Percentiles rank a stretch among this genome's conserved stretches.
Evolutionary conservation across 1,284 basidiomycete species (phyloP).

Genomic region (Phenoliferia sp.): DNA sequence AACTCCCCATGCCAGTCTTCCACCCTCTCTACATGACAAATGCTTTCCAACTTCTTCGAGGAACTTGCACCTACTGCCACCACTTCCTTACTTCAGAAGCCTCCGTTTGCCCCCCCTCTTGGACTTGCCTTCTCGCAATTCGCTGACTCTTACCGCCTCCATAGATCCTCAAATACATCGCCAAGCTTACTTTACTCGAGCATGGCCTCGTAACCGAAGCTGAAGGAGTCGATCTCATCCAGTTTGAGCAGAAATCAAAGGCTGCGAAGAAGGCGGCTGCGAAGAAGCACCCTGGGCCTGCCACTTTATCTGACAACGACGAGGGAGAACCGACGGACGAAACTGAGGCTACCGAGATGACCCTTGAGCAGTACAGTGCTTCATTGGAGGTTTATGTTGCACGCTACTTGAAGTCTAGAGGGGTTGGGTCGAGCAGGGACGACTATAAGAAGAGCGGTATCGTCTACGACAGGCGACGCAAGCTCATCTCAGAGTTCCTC

Average conservation of each 20-base stretch:
- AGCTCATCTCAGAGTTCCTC: conserved; percentile 76
- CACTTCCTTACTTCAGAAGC: conserved; percentile 75
- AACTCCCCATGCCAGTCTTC: conserved; percentile 89
- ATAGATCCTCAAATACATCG: conserved; percentile 74
- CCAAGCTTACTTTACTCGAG: conserved; percentile 84
- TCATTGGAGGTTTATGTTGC: conserved; percentile 70
- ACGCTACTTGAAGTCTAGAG: conserved; percentile 49
- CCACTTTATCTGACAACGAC: conserved; percentile 41
- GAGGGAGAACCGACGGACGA: conserved; percentile 42
- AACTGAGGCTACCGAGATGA: conserved; percentile 46
- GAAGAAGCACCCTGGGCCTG: conserved; percentile 36
- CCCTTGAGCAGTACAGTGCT: conserved; percentile 60
- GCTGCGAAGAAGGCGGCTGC: conserved; percentile 17
- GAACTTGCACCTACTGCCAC: conserved; percentile 94
- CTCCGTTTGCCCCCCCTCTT: conserved; percentile 53
- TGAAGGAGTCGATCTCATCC: conserved; percentile 60
- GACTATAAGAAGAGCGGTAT: conserved; percentile 75
- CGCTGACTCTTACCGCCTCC: background rate
- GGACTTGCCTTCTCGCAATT: background rate
- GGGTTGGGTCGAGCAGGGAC: conserved; percentile 58
- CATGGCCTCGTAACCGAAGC: conserved; percentile 81
- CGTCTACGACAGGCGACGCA: conserved; percentile 82
- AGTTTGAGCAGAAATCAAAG: conserved; percentile 40
- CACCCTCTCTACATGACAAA: conserved; percentile 96
- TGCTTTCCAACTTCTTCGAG: conserved; percentile 80